phyloP scores from a whole-genome alignment of 1,139 yeast genomes.

The Yamadazyma conglobata region DNA sequence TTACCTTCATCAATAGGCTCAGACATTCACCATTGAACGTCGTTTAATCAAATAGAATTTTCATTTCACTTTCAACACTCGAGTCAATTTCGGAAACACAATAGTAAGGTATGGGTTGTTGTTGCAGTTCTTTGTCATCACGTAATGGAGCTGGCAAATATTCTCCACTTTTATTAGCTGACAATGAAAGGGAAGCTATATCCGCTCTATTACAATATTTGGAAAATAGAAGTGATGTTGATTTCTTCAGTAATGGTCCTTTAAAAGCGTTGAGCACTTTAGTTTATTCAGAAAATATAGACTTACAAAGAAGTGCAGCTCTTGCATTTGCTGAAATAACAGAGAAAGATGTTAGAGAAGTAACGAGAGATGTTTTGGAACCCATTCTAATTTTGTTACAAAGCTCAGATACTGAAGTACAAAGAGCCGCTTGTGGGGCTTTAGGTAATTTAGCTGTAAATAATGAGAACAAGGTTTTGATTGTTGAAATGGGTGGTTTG shows the following conservation, averaged over 20 bases:
- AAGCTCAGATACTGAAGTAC: slow-evolving; percentile 88
- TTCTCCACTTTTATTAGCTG: slow-evolving; percentile 84
- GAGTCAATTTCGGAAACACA: too few relatives aligned
- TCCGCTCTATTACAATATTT: slow-evolving; percentile 83
- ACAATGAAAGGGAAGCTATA: slow-evolving; percentile 95
- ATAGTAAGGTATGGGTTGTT: slow-evolving; percentile 64
- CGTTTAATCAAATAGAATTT: too few relatives aligned
- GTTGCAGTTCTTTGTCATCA: slow-evolving; percentile 57
- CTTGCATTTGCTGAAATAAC: slow-evolving; percentile 98
- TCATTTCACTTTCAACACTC: too few relatives aligned
- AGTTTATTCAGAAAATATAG: slow-evolving; percentile 92
- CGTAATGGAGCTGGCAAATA: slow-evolving; percentile 45
- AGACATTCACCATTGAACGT: too few relatives aligned
- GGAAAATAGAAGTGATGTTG: slow-evolving; percentile 81
- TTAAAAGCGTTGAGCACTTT: slow-evolving; percentile 85
- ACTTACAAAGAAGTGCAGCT: slow-evolving; percentile 95
- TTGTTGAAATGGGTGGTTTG: slow-evolving; percentile 97
- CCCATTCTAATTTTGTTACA: slow-evolving; percentile 87
- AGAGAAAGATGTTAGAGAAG: slow-evolving; percentile 90
- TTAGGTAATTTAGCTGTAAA: slow-evolving; percentile 95
- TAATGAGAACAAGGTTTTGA: slow-evolving; percentile 86
- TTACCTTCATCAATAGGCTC: too few relatives aligned
- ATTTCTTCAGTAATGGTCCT: slow-evolving; percentile 89
- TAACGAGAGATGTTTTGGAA: slow-evolving; percentile 84
- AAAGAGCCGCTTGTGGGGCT: slow-evolving; percentile 98